These are phyloP conservation scores for Durio zibethinus DNA, from an alignment of 345 rosid species.

Conservation along the genomic window DNA sequence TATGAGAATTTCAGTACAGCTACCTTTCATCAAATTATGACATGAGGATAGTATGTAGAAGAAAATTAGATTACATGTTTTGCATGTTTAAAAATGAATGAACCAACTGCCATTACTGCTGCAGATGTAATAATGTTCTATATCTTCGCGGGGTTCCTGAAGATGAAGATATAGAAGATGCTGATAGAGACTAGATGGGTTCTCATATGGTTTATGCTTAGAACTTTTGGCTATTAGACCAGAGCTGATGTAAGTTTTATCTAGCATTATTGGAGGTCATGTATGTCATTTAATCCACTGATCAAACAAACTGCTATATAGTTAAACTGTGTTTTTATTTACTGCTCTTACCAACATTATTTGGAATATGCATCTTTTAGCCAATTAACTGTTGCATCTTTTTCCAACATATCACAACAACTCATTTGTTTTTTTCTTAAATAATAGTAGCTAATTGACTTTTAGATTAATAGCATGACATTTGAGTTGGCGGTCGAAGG, in stretches of 20 bases:
- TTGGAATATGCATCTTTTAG: background rate
- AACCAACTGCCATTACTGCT: background rate
- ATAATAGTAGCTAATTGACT: too few relatives aligned
- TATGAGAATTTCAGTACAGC: background rate
- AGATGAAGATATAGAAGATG: conserved; percentile 89
- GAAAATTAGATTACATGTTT: background rate
- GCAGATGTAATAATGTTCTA: conserved; percentile 92
- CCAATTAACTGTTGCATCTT: too few relatives aligned
- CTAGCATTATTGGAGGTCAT: background rate
- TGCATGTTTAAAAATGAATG: background rate
- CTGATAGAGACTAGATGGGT: conserved; percentile 47
- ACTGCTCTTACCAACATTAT: background rate
- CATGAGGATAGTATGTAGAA: background rate
- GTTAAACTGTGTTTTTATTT: background rate
- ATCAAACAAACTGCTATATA: background rate
- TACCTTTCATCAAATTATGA: background rate
- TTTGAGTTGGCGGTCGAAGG: too few relatives aligned
- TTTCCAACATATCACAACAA: too few relatives aligned
- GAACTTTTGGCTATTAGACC: background rate
- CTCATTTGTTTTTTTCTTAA: too few relatives aligned
- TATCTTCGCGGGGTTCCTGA: conserved; percentile 90
- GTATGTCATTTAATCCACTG: background rate
- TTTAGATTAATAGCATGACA: too few relatives aligned
- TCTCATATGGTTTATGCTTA: background rate
- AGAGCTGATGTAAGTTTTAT: background rate